phyloP scores from a whole-genome alignment of 441 rosid genomes.

The Adansonia grandidieri region DNA sequence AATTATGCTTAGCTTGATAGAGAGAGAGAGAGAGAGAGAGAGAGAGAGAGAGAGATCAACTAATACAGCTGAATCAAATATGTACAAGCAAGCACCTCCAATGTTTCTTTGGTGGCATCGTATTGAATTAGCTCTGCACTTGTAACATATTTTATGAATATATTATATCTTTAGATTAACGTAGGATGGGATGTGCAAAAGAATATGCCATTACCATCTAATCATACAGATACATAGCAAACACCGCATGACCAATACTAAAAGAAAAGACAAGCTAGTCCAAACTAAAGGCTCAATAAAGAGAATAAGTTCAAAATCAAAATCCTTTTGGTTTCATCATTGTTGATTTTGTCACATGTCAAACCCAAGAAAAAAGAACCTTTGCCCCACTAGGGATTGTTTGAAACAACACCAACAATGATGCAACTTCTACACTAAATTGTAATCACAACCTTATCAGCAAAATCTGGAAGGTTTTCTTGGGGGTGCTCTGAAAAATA shows the following conservation, averaged over 20 bases:
- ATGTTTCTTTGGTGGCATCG: not conserved
- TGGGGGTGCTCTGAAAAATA: constrained; percentile 65
- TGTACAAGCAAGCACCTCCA: not conserved
- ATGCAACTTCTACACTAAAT: constrained; percentile 17
- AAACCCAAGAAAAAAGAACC: constrained; percentile 13
- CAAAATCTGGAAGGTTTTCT: constrained; percentile 53
- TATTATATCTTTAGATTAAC: not conserved
- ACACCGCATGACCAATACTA: not conserved
- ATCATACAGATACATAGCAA: not conserved
- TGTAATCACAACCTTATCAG: constrained; percentile 55
- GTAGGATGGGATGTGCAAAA: not conserved
- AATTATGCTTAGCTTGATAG: not conserved
- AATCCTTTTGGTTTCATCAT: constrained; percentile 26
- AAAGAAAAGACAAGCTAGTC: constrained; percentile 18
- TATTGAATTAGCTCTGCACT: not conserved
- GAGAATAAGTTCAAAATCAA: constrained; percentile 13
- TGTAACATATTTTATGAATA: not conserved
- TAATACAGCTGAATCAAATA: constrained; percentile 4
- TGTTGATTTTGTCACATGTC: not conserved
- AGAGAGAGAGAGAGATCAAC: not conserved
- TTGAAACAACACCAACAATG: not conserved
- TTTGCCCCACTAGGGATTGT: not conserved
- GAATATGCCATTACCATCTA: not conserved
- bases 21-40: too few relatives aligned
- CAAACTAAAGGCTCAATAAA: constrained; percentile 11